A percentile compares a stretch with the other conserved stretches of the same genome.
Conservation (phyloP, 2,329 filamentous ascomycete species). For the Neofusicoccum sp. region DNA sequence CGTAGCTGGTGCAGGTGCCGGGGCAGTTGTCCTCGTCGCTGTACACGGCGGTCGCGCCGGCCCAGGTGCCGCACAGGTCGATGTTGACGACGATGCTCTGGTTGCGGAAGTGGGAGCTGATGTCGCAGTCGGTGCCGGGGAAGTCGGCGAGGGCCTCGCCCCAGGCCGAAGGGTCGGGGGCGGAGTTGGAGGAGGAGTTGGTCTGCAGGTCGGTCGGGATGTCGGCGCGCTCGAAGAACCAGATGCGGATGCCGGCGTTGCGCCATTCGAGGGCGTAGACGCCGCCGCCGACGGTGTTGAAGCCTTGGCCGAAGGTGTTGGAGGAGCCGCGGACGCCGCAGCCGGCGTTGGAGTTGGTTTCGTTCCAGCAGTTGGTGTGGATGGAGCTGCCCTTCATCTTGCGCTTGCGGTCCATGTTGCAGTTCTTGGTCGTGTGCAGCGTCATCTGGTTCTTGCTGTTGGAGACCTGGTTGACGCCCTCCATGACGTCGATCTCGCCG, state of each 20-base stretch:
- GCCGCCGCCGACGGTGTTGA: constrained; percentile 46
- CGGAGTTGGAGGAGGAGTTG: constrained; percentile 24
- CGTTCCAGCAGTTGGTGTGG: constrained; percentile 31
- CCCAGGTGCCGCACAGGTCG: constrained; percentile 16
- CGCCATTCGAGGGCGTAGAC: constrained; percentile 52
- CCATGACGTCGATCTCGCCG: constrained; percentile 36
- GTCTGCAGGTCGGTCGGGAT: constrained; percentile 46
- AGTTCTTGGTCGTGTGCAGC: constrained; percentile 13
- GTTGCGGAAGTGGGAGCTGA: constrained; percentile 15
- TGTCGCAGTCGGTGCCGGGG: constrained; percentile 17
- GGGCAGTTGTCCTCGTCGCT: constrained; percentile 10
- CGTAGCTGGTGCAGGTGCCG: constrained; percentile 37
- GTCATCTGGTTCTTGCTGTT: constrained; percentile 25
- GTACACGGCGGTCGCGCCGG: constrained; percentile 6
- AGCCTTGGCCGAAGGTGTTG: constrained; percentile 22
- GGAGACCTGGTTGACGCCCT: constrained; percentile 31
- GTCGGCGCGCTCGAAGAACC: constrained; percentile 48
- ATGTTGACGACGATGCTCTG: constrained; percentile 19
- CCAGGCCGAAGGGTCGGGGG: constrained; percentile 47
- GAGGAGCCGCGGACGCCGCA: constrained; percentile 19
- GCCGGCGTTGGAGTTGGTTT: constrained; percentile 26
- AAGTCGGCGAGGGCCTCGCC: constrained; percentile 28
- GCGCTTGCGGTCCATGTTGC: constrained; percentile 17
- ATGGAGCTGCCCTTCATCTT: constrained; percentile 21
- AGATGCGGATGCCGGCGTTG: constrained; percentile 47